Evolutionary conservation across 1,284 basidiomycete genomes (phyloP), one percentile per base, ranked within the genome.

Genomic region (Rhodotorula glutinis): DNA sequence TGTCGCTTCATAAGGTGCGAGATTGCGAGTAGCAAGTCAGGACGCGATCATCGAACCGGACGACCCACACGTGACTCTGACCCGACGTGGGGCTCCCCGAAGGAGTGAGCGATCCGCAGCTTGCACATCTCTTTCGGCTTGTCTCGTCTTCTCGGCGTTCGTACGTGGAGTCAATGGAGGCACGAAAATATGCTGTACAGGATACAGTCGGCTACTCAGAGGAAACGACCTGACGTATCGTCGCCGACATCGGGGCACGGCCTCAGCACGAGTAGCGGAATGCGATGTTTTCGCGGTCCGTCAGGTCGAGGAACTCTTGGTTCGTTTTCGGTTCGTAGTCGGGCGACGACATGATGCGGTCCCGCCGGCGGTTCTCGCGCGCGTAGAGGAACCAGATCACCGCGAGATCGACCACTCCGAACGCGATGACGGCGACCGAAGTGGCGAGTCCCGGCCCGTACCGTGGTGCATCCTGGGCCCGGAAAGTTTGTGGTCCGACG

Each of bases 381-480:
- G 14, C 38, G 54, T 57, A 57, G 54, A 62, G 46, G 27, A 30
- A n/a, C 61, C 54, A 62, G 27, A 62, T 62, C 29, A 49, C 38
- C 21, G 17, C 21, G 33, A 62, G 53, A n/a, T 49, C 40, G 54
- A 30, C 14, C 40, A 62, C n/a, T 5, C 53, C 61, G 40, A 62
- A 41, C 14, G 27, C 19, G 54, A 62, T 52, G 16, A 55, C 54
- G 38, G 54, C 61, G 11, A 54, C 38, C 25, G 47, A 40, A 5
- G 47, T 56, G 33, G 54, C 54, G n/a, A 62, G 61, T 1, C 54
- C 61, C 13, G 61, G 53, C 2, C 13, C 27, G 61, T 62, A 62
- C 23, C 61, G 61, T 21, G 61, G 61, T 3, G 61, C 61, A 17
- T 62, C 60, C 13, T 56, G 13, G 11, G 38, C 38, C 23, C 53